phyloP scores from a whole-genome alignment of 176 grass and related monocot species.

The Aegilops sharonensis region DNA sequence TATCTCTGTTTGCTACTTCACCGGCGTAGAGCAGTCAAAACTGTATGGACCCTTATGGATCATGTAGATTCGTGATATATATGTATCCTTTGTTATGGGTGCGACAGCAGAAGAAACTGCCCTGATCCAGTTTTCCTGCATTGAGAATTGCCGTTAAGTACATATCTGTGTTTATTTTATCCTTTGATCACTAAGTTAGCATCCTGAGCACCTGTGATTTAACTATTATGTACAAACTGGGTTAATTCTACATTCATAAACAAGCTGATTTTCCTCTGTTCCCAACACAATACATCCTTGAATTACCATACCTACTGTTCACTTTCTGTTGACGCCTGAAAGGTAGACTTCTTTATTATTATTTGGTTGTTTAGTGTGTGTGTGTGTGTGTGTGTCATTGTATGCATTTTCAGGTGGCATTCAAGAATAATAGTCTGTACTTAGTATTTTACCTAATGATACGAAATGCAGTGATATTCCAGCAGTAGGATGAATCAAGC shows the following conservation, averaged over 20 bases:
- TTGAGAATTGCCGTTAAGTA: neutral
- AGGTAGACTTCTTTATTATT: neutral
- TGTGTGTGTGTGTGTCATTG: neutral
- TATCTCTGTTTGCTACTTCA: neutral
- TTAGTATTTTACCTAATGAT: slow-evolving; percentile 7
- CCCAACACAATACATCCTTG: neutral
- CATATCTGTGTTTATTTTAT: neutral
- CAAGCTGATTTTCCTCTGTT: no score
- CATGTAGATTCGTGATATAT: slow-evolving; percentile 4
- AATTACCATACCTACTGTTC: neutral
- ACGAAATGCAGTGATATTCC: neutral
- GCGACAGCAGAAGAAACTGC: neutral
- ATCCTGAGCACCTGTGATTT: neutral
- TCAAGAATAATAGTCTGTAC: neutral
- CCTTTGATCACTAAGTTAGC: neutral
- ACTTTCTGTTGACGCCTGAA: neutral
- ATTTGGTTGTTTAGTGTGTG: neutral
- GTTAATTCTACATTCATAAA: neutral
- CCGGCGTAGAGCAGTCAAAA: neutral
- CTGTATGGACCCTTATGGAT: neutral
- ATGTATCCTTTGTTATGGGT: neutral
- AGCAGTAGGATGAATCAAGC: neutral
- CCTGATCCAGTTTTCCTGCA: neutral
- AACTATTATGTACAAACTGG: neutral
- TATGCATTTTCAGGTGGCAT: neutral